phyloP scores from a whole-genome alignment of 345 rosid genomes.

The Barbarea vulgaris region DNA sequence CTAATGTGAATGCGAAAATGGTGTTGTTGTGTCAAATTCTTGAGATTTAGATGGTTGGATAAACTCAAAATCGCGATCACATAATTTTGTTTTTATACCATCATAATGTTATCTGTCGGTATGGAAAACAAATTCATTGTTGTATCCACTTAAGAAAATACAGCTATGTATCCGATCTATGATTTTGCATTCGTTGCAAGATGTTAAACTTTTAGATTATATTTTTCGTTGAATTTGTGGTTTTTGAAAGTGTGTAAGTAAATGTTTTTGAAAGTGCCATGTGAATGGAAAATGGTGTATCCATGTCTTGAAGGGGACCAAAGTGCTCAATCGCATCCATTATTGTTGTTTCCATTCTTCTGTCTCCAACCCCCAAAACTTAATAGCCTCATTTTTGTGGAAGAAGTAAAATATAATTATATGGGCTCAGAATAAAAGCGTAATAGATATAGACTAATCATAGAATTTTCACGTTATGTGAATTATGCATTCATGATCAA shows the following conservation, averaged over 20 bases:
- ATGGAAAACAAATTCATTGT: background rate
- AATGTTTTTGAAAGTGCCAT: conserved; percentile 13
- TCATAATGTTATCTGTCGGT: background rate
- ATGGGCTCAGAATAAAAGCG: background rate
- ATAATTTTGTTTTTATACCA: background rate
- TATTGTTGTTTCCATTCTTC: conserved; percentile 31
- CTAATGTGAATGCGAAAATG: conserved; percentile 19
- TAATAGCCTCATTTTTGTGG: background rate
- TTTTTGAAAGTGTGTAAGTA: background rate
- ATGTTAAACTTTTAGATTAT: background rate
- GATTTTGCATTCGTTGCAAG: background rate
- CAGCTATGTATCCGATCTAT: background rate
- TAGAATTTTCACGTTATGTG: background rate
- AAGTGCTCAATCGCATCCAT: conserved; percentile 21
- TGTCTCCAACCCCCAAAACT: conserved; percentile 12
- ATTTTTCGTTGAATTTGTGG: background rate
- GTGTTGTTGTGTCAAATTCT: conserved; percentile 7
- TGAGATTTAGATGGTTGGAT: background rate
- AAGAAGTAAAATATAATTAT: background rate
- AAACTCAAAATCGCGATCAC: background rate
- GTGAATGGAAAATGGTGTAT: conserved; percentile 15
- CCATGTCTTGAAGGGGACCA: conserved; percentile 31
- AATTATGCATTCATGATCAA: background rate
- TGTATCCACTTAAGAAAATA: background rate
- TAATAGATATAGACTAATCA: background rate